Evolutionary conservation across 2,329 filamentous ascomycete species (phyloP).

Genomic region (Huntiella bhutanensis): DNA sequence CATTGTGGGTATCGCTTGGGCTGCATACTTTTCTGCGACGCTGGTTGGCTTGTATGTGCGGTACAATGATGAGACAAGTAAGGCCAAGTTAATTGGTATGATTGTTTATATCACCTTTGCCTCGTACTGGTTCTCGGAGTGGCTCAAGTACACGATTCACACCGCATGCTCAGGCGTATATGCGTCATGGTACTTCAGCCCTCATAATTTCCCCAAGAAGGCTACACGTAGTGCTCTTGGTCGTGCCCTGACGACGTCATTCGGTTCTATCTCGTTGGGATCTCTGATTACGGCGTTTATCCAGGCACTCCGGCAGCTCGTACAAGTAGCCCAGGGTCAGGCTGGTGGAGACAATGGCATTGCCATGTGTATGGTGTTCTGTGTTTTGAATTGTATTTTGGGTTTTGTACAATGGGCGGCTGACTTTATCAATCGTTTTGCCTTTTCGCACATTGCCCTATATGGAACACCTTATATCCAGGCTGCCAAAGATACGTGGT

Average conservation of each 20-base stretch:
- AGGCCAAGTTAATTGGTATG: slow-evolving; percentile 62
- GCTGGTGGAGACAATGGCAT: slow-evolving; percentile 46
- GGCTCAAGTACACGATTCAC: slow-evolving; percentile 85
- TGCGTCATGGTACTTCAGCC: slow-evolving; percentile 80
- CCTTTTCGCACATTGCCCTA: slow-evolving; percentile 79
- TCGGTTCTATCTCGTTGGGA: slow-evolving; percentile 76
- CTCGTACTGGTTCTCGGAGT: slow-evolving; percentile 86
- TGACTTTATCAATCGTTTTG: slow-evolving; percentile 78
- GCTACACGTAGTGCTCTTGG: slow-evolving; percentile 70
- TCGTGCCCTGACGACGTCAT: slow-evolving; percentile 73
- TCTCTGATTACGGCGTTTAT: slow-evolving; percentile 75
- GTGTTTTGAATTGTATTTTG: slow-evolving; percentile 59
- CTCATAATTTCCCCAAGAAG: slow-evolving; percentile 49
- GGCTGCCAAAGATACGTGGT: slow-evolving; percentile 79
- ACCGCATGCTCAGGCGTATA: slow-evolving; percentile 76
- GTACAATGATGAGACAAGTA: slow-evolving; percentile 48
- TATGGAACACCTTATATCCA: slow-evolving; percentile 79
- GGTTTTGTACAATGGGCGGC: slow-evolving; percentile 67
- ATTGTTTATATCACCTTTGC: slow-evolving; percentile 79
- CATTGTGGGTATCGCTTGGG: slow-evolving; percentile 53
- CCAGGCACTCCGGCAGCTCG: slow-evolving; percentile 65
- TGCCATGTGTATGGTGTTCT: slow-evolving; percentile 46
- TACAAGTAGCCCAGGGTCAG: slow-evolving; percentile 51
- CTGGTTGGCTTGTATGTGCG: slow-evolving; percentile 72
- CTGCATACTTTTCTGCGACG: slow-evolving; percentile 72